Base-by-base conservation (phyloP, 2,329 filamentous ascomycete genomes). In the Fusarium concolor region DNA sequence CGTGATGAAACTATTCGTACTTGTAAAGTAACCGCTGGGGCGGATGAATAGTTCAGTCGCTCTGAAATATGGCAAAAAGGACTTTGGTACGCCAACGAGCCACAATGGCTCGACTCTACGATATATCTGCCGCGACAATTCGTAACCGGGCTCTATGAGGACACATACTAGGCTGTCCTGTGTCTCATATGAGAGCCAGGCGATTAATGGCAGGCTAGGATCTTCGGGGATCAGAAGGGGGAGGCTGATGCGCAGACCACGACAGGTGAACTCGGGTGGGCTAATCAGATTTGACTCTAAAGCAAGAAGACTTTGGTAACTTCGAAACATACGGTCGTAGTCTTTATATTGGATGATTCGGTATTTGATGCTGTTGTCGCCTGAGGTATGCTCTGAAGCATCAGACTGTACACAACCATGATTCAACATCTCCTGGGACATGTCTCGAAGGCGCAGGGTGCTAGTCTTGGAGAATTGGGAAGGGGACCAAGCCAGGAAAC, bases 401-500 rank as follows among this genome's bases (percentile, higher is more conserved):
- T n/a, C 22, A 20, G 37, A 17, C 11, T 38, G 18, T 38, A 22
- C 31, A 49, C 22, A 31, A 2, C 31, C 22, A 26, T 49, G 46
- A 11, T 49, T 10, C 11, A 49, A 6, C 22, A 26, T 37, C 11
- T 39, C 35, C 22, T 39, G 46, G 33, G 14, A 11, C 17, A 11
- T 22, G n/a, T 29, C 45, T 35, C 20, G 45, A 15, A 11, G 10
- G n/a, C n/a, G 11, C 9, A 14, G n/a, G 18, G 15, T 31, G 29
- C 3, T 4, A 29, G 4, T 17, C 17, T 59, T 60, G 43, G 35
- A 51, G 24, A 60, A 60, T 6, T 60, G 56, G 6, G 56, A 37
- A 15, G 56, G 54, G 2, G 56, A 60, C 54, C 56, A 59, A 17
- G 54, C 56, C 9, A 59, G 37, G 20, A 60, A 59, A 6, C 56